These are phyloP conservation scores for Zymoseptoria crescenta DNA, from an alignment of 2,329 filamentous ascomycete genomes.

Conservation along the genomic window DNA sequence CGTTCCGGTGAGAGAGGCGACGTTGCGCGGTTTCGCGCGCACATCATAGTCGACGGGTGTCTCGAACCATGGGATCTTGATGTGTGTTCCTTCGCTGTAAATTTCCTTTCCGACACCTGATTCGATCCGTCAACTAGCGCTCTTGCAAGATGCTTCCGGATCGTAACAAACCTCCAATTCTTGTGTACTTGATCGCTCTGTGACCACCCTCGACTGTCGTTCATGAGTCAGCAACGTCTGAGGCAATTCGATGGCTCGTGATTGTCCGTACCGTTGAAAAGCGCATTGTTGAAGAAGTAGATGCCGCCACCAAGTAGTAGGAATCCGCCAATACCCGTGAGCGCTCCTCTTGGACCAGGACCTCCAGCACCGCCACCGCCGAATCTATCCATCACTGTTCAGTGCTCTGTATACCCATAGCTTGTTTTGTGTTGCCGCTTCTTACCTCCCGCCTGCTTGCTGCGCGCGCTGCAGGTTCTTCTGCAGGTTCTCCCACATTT, in stretches of 20 bases:
- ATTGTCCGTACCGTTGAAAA: slow-evolving; percentile 55
- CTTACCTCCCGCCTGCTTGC: slow-evolving; percentile 40
- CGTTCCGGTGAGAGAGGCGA: slow-evolving; percentile 92
- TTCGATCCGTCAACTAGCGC: background rate
- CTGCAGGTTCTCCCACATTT: slow-evolving; percentile 57
- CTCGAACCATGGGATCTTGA: slow-evolving; percentile 94
- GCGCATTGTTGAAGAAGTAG: slow-evolving; percentile 53
- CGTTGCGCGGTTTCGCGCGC: slow-evolving; percentile 92
- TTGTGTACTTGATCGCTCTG: slow-evolving; percentile 96
- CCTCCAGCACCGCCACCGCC: slow-evolving; percentile 44
- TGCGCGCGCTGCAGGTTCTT: slow-evolving; percentile 46
- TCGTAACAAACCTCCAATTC: slow-evolving; percentile 45
- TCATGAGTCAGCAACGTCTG: slow-evolving; percentile 2
- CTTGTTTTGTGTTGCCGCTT: slow-evolving; percentile 2
- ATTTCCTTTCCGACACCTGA: slow-evolving; percentile 89
- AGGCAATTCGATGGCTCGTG: background rate
- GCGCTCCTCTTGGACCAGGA: slow-evolving; percentile 43
- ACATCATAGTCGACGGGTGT: slow-evolving; percentile 95
- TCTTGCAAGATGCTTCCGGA: background rate
- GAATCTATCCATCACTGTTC: slow-evolving; percentile 26
- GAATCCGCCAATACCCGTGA: slow-evolving; percentile 48
- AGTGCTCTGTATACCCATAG: slow-evolving; percentile 9
- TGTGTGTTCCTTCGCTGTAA: slow-evolving; percentile 91
- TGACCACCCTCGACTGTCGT: slow-evolving; percentile 82
- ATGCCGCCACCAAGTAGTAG: slow-evolving; percentile 48